Evolutionary conservation across 805 yeast species (phyloP).

Genomic region (Candida corydali): DNA sequence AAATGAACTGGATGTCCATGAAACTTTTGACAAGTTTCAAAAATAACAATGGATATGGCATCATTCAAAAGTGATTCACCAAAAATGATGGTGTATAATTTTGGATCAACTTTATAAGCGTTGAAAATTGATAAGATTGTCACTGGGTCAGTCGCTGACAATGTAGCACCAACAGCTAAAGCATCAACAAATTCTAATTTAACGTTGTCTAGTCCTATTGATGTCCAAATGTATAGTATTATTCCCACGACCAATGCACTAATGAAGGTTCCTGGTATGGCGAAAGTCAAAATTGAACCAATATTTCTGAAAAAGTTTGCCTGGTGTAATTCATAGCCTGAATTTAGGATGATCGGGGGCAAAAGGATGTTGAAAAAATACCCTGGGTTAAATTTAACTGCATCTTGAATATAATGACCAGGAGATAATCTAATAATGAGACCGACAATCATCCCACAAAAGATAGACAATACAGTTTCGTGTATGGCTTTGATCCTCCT

Average conservation of each 20-base stretch:
- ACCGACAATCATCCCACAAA: conserved; percentile 96
- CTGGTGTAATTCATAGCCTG: conserved; percentile 96
- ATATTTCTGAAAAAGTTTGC: conserved; percentile 91
- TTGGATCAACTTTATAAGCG: conserved; percentile 97
- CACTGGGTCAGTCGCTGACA: conserved; percentile 98
- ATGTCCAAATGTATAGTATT: conserved; percentile 84
- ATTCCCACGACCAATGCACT: conserved; percentile 90
- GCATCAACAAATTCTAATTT: conserved; percentile 94
- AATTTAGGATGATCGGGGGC: conserved; percentile 94
- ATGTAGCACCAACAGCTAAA: conserved; percentile 93
- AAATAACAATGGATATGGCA: conserved; percentile 98
- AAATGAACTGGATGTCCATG: conserved; percentile 76
- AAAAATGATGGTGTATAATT: conserved; percentile 91
- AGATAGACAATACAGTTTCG: conserved; percentile 93
- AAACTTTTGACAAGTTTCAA: conserved; percentile 95
- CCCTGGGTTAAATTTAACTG: conserved; percentile 90
- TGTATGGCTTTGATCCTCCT: conserved; percentile 92
- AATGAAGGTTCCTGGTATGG: conserved; percentile 94
- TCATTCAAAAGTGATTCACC: conserved; percentile 95
- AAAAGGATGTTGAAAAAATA: conserved; percentile 90
- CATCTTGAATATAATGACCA: conserved; percentile 95
- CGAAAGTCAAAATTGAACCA: conserved; percentile 86
- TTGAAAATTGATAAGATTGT: conserved; percentile 94
- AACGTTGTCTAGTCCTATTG: conserved; percentile 85
- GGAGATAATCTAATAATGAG: conserved; percentile 85